Percentiles rank a stretch among this genome's conserved stretches.
Conservation (phyloP, 2,329 filamentous ascomycete genomes). For the Penicillium capsulatum region DNA sequence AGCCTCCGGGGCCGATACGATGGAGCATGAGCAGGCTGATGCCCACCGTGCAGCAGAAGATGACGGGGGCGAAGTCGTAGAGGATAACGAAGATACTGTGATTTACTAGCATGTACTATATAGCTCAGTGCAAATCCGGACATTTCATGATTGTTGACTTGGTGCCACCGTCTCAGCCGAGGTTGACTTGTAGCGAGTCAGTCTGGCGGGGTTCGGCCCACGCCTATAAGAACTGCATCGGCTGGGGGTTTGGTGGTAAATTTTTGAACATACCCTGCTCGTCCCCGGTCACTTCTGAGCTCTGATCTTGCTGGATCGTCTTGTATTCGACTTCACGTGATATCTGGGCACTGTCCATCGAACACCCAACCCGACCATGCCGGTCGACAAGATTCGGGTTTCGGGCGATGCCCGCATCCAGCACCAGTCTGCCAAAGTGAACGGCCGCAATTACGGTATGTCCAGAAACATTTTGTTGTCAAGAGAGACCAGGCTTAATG, state of each 20-base stretch:
- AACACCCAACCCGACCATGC: too few species aligned
- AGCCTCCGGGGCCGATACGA: conserved; percentile 26
- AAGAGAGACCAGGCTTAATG: background rate
- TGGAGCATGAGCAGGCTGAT: conserved; percentile 41
- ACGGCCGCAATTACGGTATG: conserved; percentile 65
- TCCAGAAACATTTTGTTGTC: conserved; percentile 3
- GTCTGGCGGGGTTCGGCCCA: background rate
- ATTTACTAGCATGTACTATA: conserved; percentile 60
- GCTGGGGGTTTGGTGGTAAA: too few species aligned
- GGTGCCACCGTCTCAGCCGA: too few species aligned
- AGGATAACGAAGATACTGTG: conserved; percentile 84
- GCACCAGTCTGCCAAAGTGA: conserved; percentile 59
- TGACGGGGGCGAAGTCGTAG: conserved; percentile 70
- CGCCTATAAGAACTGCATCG: too few species aligned
- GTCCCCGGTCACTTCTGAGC: too few species aligned
- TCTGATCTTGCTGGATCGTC: too few species aligned
- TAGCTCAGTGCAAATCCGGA: too few species aligned
- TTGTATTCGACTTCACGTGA: too few species aligned
- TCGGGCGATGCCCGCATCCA: conserved; percentile 64
- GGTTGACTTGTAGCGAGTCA: too few species aligned
- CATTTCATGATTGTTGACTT: too few species aligned
- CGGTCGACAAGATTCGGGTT: conserved; percentile 58
- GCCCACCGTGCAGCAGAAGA: conserved; percentile 49
- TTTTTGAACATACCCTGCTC: too few species aligned
- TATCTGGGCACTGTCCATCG: too few species aligned